Base-by-base conservation (phyloP, 2,329 filamentous ascomycete genomes). In the Thielaviopsis populi region DNA sequence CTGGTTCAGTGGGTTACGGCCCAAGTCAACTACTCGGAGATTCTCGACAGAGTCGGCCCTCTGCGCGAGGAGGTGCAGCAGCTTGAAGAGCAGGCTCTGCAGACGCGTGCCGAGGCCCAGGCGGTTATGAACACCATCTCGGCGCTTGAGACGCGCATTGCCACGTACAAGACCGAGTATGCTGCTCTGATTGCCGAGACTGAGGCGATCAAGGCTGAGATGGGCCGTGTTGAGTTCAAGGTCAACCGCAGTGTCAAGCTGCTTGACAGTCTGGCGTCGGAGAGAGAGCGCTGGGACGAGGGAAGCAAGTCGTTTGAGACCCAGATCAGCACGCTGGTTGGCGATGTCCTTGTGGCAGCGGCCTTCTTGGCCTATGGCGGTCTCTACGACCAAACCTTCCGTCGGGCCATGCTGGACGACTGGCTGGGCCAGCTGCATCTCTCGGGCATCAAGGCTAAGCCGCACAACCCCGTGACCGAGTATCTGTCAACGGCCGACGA, bases 241-340 rank as follows among this genome's bases (percentile, higher is more conserved):
- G 94, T 99, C 64, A 90, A 97, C 73, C 87, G 94, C 72, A 97
- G 92, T 77, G 89, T 96, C 67, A 87, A 91, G 71, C 80, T 99
- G 59, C 85, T 99, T 22, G 92, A 96, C 75, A 96, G 91, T 75
- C 79, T 99, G 69, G 95, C 94, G 8, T 96, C 92, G 3, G 94
- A 99, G 77, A 84, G 92, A 74, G 83, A 82, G 46, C 86, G 94
- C 71, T 99, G 94, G 94, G 94, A 99, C 72, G 89, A 92, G 71
- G 91, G 91, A 69, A 99, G 94, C 81, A 95, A 88, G 76, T 96
- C 92, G 0, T 99, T 99, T 73, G 92, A 97, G 74, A 95, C 91
- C 1, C 94, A 99, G 73, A 97, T 99, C 72, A 88, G 89, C 74
- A 99, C 94, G 1, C 84, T 99, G 62, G 89, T 99, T 43, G 94